A percentile compares a stretch with the other conserved stretches of the same genome.
phyloP scores from a whole-genome alignment of 495 filamentous ascomycete genomes.

The Platismatia glauca region DNA sequence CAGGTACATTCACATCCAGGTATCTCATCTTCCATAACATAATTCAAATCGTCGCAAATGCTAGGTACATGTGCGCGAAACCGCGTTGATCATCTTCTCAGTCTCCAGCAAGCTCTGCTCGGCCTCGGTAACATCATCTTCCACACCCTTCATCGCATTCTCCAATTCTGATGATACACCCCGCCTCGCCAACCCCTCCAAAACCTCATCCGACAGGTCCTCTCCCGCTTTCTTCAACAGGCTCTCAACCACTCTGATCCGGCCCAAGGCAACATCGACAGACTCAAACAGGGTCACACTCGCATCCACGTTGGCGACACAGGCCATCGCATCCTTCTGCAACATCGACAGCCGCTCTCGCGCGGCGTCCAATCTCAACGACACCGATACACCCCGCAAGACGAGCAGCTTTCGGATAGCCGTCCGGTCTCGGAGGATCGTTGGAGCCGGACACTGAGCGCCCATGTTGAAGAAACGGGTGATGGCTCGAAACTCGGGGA shows the following conservation, averaged over 20 bases:
- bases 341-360: background rate
- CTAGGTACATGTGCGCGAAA: background rate
- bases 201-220: background rate
- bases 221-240: background rate
- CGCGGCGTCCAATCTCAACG: background rate
- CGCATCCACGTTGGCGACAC: background rate
- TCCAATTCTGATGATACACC: background rate
- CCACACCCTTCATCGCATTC: background rate
- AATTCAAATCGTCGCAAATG: background rate
- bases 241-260: background rate
- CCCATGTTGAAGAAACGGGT: background rate
- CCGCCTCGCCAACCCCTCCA: background rate
- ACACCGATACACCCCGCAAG: background rate
- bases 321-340: background rate
- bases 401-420: background rate
- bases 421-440: background rate
- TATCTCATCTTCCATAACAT: background rate
- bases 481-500: background rate
- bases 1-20: background rate
- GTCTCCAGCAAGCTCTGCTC: background rate
- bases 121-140: background rate
- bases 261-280: background rate
- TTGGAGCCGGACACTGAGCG: background rate
- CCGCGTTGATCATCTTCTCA: background rate
- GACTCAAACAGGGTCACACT: background rate